Evolutionary conservation across 768 basidiomycete genomes (phyloP).

Genomic region (Leccinum truebloodii): DNA sequence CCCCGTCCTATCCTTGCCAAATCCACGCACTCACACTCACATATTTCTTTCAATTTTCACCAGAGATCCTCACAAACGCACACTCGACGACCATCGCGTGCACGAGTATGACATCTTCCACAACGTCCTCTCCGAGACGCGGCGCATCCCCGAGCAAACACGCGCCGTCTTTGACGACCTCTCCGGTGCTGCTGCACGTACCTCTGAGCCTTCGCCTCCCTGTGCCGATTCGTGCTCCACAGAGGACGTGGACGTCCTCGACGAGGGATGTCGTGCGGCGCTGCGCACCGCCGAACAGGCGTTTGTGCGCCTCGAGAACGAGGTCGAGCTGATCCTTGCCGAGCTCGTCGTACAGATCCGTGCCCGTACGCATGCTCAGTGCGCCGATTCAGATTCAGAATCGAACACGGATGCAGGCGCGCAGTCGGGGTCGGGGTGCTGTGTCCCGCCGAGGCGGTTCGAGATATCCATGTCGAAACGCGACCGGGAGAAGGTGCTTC

Average conservation of each 20-base stretch:
- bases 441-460: constrained; percentile 14
- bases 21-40: not conserved
- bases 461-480: constrained; percentile 25
- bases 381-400: not conserved
- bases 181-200: constrained; percentile 2
- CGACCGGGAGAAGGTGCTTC: constrained; percentile 42
- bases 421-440: not conserved
- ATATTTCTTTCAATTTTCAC: not conserved
- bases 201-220: not conserved
- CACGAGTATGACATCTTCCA: constrained; percentile 56
- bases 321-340: constrained; percentile 41
- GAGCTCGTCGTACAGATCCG: constrained; percentile 36
- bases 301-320: constrained; percentile 44
- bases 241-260: constrained; percentile 25
- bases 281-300: constrained; percentile 44
- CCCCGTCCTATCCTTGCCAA: not conserved
- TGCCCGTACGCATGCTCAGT: constrained; percentile 14
- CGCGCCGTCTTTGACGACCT: constrained; percentile 48
- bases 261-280: constrained; percentile 37
- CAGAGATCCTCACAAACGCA: constrained; percentile 33
- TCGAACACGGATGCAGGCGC: not conserved
- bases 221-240: not conserved
- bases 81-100: constrained; percentile 40
- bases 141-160: constrained; percentile 36
- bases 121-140: constrained; percentile 48